Base-by-base conservation (phyloP, 768 basidiomycete species). In the Rubroboletus satanas region DNA sequence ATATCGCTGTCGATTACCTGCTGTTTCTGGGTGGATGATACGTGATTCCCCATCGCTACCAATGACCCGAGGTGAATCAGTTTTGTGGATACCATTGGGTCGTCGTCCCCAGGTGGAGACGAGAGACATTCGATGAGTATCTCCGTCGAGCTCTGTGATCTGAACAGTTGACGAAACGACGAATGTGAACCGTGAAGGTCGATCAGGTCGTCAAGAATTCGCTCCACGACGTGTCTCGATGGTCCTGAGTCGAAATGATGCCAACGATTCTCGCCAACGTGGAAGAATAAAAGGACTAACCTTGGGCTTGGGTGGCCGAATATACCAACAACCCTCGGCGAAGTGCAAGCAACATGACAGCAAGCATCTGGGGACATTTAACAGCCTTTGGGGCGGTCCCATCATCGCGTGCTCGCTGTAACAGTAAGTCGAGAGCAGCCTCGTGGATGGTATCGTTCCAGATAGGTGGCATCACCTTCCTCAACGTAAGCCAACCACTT, bases 401-500 rank as follows among this genome's bases (percentile, higher is more conserved):
- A 9, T 38, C 44, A 2, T 38, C 57, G 18, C 29, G 52, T 2
- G 45, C n/a, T 14, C 78, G 73, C 11, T 86, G 88, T 4, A 90
- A 66, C 15, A 95, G 72, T 3, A 93, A 68, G 55, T 87, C 83
- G 57, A 93, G 84, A 11, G 85, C 82, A 21, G 82, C 81, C 26
- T 75, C 75, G 55, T 91, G 86, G 14, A 94, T 83, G 17, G 69
- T 75, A 8, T 72, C 66, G 59, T 87, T 79, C 94, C 94, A 96
- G 43, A 77, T 74, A 21, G 68, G 62, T 0, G 92, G 88, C 18
- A 95, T 63, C 28, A 87, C 79, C 4, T 77, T 77, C 66, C 84
- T 87, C 35, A 96, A 66, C 3, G 88, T 76, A 44, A 77, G 83
- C 88, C 93, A 96, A 9, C 94, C 94, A 49, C 85, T 86, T 36